Base-by-base conservation (phyloP, 1,284 basidiomycete genomes). In the Trichosporon faecale region DNA sequence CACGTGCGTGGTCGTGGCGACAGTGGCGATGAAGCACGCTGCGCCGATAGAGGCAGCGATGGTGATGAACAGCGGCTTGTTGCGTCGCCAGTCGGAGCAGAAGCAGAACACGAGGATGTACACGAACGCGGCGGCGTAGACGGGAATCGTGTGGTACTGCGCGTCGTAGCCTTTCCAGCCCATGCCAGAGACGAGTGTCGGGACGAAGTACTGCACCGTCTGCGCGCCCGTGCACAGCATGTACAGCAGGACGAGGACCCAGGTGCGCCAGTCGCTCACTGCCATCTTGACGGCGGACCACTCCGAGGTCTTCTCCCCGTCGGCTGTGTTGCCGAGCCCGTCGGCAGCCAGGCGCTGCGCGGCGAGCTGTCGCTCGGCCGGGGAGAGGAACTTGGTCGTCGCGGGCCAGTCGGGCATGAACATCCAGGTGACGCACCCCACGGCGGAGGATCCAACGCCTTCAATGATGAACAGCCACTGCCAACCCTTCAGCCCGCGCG, bases 131-230 rank as follows among this genome's bases (percentile, higher is more conserved):
- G 65, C 73, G 18, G 79, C 83, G 74, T 85, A 85, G 55, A 85
- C 78, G 11, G 85, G 85, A 71, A 85, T 85, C n/a, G 85, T 86
- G 80, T 85, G 84, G 77, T 83, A 86, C 74, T 86, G 85, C 44
- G 81, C 79, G 21, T 66, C 72, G 75, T 78, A 81, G 14, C 84
- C 84, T 16, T 40, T 78, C 76, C 83, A 72, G 49, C 70, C 70
- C 16, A 72, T 76, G 63, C 80, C 74, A 9, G 76, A 78, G 49
- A 83, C 77, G 33, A 84, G 76, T 3, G 82, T 84, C 9, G 84
- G 85, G 63, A 85, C 82, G 72, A 86, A 85, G 79, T 86, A 85
- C 72, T 85, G 83, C 66, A 86, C 84, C 4, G 84, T 85, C 72
- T 85, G 84, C 18, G 84, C 78, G 66, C 85, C 84, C 2, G 85